A percentile compares a stretch with the other conserved stretches of the same genome.
phyloP scores from a whole-genome alignment of 2,329 filamentous ascomycete genomes.

The Dothideomycetes sp. region DNA sequence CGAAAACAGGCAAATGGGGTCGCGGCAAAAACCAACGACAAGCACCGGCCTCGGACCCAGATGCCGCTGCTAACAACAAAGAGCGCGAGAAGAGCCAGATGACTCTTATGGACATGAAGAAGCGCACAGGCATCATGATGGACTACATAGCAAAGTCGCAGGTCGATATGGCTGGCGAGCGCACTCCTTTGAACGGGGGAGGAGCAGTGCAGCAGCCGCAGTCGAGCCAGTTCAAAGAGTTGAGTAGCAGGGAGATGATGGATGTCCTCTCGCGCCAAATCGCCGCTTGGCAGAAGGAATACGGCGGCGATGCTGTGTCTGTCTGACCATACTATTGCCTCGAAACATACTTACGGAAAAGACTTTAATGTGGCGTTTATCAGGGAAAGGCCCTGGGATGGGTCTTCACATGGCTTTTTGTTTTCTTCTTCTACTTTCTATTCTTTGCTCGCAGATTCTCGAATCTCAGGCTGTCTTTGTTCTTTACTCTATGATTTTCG shows the following conservation, averaged over 20 bases:
- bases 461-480: background rate
- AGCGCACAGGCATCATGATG: slow-evolving; percentile 72
- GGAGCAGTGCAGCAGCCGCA: slow-evolving; percentile 18
- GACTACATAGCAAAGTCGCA: slow-evolving; percentile 87
- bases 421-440: background rate
- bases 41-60: slow-evolving; percentile 24
- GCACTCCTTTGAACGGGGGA: slow-evolving; percentile 27
- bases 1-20: slow-evolving; percentile 19
- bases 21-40: slow-evolving; percentile 16
- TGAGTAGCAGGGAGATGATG: slow-evolving; percentile 85
- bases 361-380: no score
- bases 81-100: slow-evolving; percentile 17
- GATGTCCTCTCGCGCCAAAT: slow-evolving; percentile 71
- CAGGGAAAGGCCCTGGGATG: no score
- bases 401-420: no score
- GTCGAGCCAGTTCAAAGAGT: slow-evolving; percentile 68
- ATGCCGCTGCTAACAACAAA: slow-evolving; percentile 15
- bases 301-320: slow-evolving; percentile 33
- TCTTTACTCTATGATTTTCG: no score
- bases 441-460: background rate
- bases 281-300: slow-evolving; percentile 70
- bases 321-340: no score
- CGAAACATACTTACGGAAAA: no score
- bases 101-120: slow-evolving; percentile 29
- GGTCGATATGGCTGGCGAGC: slow-evolving; percentile 67